These are phyloP conservation scores for Discostella stelligeroides DNA, from an alignment of 108 stramenopile species.

Conservation along the genomic window DNA sequence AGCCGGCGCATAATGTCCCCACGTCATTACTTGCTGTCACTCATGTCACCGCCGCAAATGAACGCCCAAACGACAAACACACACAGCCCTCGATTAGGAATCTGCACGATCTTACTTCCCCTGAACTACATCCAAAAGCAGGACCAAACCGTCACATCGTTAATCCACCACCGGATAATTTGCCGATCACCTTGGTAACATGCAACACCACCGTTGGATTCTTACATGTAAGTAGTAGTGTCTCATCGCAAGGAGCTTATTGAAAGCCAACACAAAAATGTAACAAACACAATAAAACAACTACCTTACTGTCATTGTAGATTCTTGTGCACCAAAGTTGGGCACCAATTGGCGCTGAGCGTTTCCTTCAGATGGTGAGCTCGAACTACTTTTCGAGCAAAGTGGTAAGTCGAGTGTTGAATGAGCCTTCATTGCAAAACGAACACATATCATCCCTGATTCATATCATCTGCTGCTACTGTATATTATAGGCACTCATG, in stretches of 20 bases:
- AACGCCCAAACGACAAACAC: not conserved
- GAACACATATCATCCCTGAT: not conserved
- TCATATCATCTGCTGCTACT: not conserved
- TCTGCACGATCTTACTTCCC: slow-evolving; percentile 27
- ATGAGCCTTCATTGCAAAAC: not conserved
- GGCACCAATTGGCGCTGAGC: slow-evolving; percentile 82
- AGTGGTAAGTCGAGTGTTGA: slow-evolving; percentile 28
- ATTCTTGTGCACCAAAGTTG: slow-evolving; percentile 74
- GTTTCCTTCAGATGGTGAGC: slow-evolving; percentile 80
- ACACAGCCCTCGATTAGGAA: slow-evolving; percentile 24
- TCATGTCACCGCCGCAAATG: not conserved
- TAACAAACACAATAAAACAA: not conserved
- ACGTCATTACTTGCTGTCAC: not conserved
- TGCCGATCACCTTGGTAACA: slow-evolving; percentile 31
- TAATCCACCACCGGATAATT: slow-evolving; percentile 27
- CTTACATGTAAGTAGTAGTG: slow-evolving; percentile 21
- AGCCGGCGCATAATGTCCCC: not conserved
- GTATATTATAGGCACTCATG: slow-evolving; percentile 64
- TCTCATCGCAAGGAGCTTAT: not conserved
- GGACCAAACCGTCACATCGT: slow-evolving; percentile 36
- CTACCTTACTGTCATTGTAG: not conserved
- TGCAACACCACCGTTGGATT: slow-evolving; percentile 49
- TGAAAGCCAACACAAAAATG: not conserved
- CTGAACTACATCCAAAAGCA: slow-evolving; percentile 35
- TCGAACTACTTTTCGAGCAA: slow-evolving; percentile 64